Base-by-base conservation (phyloP, 192 early-diverging fungal genomes). In the Entomortierella parvispora region DNA sequence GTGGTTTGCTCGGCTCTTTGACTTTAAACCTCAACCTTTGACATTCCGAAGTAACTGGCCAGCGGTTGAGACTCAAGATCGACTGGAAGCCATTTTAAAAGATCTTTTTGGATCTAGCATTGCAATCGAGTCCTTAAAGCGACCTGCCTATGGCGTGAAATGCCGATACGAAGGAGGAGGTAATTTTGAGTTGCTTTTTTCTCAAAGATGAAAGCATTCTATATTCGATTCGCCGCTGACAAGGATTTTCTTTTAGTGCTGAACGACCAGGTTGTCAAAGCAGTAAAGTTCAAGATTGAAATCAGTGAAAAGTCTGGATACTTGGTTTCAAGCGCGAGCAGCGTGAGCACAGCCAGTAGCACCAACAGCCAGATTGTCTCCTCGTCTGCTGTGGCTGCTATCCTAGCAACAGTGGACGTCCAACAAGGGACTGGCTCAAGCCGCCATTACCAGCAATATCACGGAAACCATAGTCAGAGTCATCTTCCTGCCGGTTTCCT, bases 241-340 rank as follows among this genome's bases (percentile, higher is more conserved):
- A 22, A 11, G 31, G 22, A 37, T 5, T 3, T 40, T 28, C 31
- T 25, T 22, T 14, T 34, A 75, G 72, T 68, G 1, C 63, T 77
- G 8, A 52, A 64, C 22, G 51, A 53, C 4, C 74, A 77, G 12
- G 37, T 42, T 3, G 65, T 32, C 0, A 77, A 77, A 42, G 48
- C 74, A 2, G 74, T 77, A 46, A 77, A 77, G 60, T 77, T 77
- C 61, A 77, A 77, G 58, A 58, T 77, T 22, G 74, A 77, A 25
- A 56, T 77, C 22, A 31, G 40, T 1, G 74, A 77, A 42, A 77
- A 68, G 20, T 14, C 60, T 1, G 60, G 52, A 0, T 64, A 56
- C 48, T 22, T 77, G 8, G 40, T 44, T 17, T 50, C 71, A 8
- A 60, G 62, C 20, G 20, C 63, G 2, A 65, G 58, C 25, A 50